Evolutionary conservation across 345 rosid species (phyloP), one percentile per base, ranked within the genome.

Genomic region (Diplotaxis tenuifolia): DNA sequence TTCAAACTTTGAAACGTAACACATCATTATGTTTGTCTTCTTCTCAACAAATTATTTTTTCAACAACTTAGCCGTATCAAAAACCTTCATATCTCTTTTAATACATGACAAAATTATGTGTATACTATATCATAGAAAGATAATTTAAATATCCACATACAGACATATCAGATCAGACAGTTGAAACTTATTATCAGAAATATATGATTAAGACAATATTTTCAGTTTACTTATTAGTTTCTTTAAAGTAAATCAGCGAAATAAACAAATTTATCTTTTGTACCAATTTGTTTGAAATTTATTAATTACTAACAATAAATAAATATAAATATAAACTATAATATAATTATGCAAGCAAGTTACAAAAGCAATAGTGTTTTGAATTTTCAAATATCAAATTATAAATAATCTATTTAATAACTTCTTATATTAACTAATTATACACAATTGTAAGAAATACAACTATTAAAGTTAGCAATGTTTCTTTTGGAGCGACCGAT

Each of bases 401-500:
- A n/a, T n/a, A n/a, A n/a, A n/a, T n/a, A n/a, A n/a, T n/a, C n/a
- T n/a, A n/a, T n/a, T n/a, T n/a, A n/a, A n/a, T n/a, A n/a, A n/a
- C n/a, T n/a, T n/a, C n/a, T n/a, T n/a, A n/a, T n/a, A n/a, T n/a
- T n/a, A n/a, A n/a, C n/a, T n/a, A n/a, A n/a, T n/a, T n/a, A n/a
- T n/a, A n/a, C n/a, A n/a, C n/a, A n/a, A n/a, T n/a, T n/a, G n/a
- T n/a, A n/a, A n/a, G n/a, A n/a, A n/a, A n/a, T n/a, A 84, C 82
- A 21, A 82, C 79, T 14, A 78, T 89, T 10, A 84, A 85, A 82
- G 89, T 89, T 65, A 82, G 87, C 83, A 85, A 87, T 62, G 83
- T 92, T 70, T 92, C 97, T 28, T 73, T 89, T 0, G 83, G 88
- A 73, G 97, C 97, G 49, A 79, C 89, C 6, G 89, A 86, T 40